phyloP scores from a whole-genome alignment of 768 basidiomycete species.

The Termitomyces sp. region DNA sequence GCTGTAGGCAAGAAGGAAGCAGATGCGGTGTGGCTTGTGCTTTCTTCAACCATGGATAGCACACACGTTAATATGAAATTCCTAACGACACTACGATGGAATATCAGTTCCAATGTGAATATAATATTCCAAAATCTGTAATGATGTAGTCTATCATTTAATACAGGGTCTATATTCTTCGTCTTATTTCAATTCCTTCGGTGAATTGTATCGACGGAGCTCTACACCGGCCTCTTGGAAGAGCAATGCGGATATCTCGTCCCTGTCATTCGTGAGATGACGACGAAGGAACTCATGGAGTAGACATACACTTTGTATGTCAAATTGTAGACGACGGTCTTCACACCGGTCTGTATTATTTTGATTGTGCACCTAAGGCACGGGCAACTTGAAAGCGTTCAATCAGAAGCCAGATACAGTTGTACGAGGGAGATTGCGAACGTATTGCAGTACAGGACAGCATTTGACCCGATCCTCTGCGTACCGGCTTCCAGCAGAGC shows the following conservation, averaged over 20 bases:
- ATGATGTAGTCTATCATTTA: neutral
- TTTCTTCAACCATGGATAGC: constrained; percentile 48
- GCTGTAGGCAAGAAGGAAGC: constrained; percentile 57
- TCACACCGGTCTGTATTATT: constrained; percentile 92
- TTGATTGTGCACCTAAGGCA: constrained; percentile 96
- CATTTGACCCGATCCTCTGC: constrained; percentile 76
- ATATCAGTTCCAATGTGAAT: constrained; percentile 44
- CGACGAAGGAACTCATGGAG: neutral
- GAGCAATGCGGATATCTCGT: constrained; percentile 74
- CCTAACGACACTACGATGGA: constrained; percentile 55
- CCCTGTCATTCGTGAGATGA: constrained; percentile 35
- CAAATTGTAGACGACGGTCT: constrained; percentile 89
- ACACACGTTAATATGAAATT: constrained; percentile 40
- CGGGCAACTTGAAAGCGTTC: constrained; percentile 65
- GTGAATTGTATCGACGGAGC: constrained; percentile 63
- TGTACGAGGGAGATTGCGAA: constrained; percentile 30
- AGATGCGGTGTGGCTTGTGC: constrained; percentile 82
- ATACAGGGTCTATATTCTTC: neutral
- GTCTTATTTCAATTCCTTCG: constrained; percentile 18
- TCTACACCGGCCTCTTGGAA: constrained; percentile 81
- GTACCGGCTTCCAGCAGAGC: constrained; percentile 91
- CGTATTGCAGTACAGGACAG: constrained; percentile 99
- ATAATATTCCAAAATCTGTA: constrained; percentile 23
- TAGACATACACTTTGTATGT: constrained; percentile 86
- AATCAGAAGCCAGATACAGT: neutral